Evolutionary conservation across 2,329 filamentous ascomycete genomes (phyloP).

Genomic region (Aureobasidium lini): DNA sequence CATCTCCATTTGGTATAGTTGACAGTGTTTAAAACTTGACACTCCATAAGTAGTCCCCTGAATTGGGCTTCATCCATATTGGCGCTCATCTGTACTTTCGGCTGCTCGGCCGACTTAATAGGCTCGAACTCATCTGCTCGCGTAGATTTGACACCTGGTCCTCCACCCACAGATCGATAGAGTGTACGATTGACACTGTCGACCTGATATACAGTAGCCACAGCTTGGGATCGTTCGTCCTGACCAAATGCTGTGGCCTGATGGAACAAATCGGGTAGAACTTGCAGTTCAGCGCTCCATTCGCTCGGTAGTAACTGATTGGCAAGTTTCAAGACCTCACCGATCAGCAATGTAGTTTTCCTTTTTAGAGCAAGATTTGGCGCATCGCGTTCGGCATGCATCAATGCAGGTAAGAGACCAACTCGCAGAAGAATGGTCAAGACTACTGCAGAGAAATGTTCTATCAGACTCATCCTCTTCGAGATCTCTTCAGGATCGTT

Average conservation of each 20-base stretch:
- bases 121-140: slow-evolving; percentile 6
- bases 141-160: slow-evolving; percentile 1
- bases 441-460: slow-evolving; percentile 87
- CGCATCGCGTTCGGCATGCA: slow-evolving; percentile 59
- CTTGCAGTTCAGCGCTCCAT: slow-evolving; percentile 78
- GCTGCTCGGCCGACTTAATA: slow-evolving; percentile 33
- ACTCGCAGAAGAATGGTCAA: slow-evolving; percentile 78
- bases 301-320: slow-evolving; percentile 74
- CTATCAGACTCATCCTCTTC: slow-evolving; percentile 66
- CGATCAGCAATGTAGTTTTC: slow-evolving; percentile 83
- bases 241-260: slow-evolving; percentile 65
- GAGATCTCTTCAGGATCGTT: slow-evolving; percentile 61
- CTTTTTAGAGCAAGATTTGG: slow-evolving; percentile 66
- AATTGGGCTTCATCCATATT: slow-evolving; percentile 58
- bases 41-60: slow-evolving; percentile 61
- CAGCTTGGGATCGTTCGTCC: slow-evolving; percentile 70
- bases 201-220: slow-evolving; percentile 91
- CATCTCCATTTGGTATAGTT: slow-evolving; percentile 97
- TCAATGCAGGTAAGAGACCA: slow-evolving; percentile 51
- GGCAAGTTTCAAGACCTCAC: slow-evolving; percentile 83
- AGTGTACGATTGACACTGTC: slow-evolving; percentile 93
- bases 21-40: slow-evolving; percentile 77
- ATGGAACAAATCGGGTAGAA: slow-evolving; percentile 77
- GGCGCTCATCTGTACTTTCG: slow-evolving; percentile 50
- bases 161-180: slow-evolving; percentile 56